Evolutionary conservation across 352 stramenopile genomes (phyloP), one percentile per base, ranked within the genome.

Genomic region (Phytopythium delawarense): DNA sequence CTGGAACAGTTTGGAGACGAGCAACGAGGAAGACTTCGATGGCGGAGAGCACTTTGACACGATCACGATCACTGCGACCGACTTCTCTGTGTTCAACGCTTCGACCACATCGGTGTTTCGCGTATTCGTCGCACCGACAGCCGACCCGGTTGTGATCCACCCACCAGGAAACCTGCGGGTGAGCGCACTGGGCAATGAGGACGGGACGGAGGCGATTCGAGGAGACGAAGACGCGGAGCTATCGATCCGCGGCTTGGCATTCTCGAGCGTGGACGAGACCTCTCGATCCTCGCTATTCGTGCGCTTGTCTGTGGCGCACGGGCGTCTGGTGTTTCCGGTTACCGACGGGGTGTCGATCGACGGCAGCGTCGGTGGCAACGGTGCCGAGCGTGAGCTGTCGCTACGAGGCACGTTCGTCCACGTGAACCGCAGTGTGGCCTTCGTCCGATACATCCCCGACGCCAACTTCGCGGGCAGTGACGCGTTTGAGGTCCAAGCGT

Each of bases 1-100:
- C 68, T 92, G 83, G 83, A 92, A 92, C 68, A 92, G 79, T 25
- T 65, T 87, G 40, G 62, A 74, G 48, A 51, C 63, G 40, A 70
- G 46, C 35, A 45, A 72, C 35, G 53, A 48, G 16, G 54, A 39
- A 12, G 7, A n/a, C 1, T 35, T 48, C 20, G 53, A 42, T 40
- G 32, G 5, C 9, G 59, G 75, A 32, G 75, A 87, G 35, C 72
- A 64, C 2, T 90, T 76, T 39, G 83, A 88, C 59, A 60, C 49
- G 3, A 71, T 92, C 51, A 75, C 64, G 5, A 61, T 92, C 37
- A 28, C 50, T 13, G 62, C 81, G 2, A 74, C 66, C 2, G 81
- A 92, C 30, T 65, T 58, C 8, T 59, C 63, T 0, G n/a, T 45
- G 0, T 74, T 81, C 45, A 84, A 80, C 51, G 67, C 51, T 32